Base-by-base conservation (phyloP, 495 filamentous ascomycete genomes). In the Tuber calosporum region DNA sequence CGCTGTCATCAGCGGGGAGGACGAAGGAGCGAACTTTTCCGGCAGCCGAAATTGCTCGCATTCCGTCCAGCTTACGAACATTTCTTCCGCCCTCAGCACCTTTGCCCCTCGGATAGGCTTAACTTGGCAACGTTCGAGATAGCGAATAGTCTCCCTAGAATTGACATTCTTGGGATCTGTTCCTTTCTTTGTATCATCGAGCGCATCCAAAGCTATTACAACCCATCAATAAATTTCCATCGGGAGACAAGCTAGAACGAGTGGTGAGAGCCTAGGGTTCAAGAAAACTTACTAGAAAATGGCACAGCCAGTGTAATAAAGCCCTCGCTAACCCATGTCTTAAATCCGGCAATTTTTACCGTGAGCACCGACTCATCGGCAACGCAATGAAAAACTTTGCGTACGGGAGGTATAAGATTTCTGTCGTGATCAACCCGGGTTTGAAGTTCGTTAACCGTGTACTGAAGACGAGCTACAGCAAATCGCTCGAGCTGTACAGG, bases 301-400 rank as follows among this genome's bases (percentile, higher is more conserved):
- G 90, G 90, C 70, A 92, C 88, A 73, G 89, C 86, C 40, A 92
- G 85, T 74, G 86, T 87, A 73, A 92, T 87, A 71, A 87, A 84
- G 11, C 88, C 88, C 72, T 89, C 86, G 66, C 85, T 84, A 42
- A 89, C 86, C 89, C 89, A 91, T 83, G 87, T 86, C 83, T 90
- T 88, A 73, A 92, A 88, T 79, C 87, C 87, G 77, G 87, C 89
- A 79, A 91, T 89, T 69, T 89, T 89, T 73, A 88, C 89, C 38
- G 89, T 87, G 77, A 92, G 81, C 42, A 89, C 90, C 70, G 88
- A 90, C 79, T 91, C 90, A 82, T 92, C 90, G 81, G 90, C 87
- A 79, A 91, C 88, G 84, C 90, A 92, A 84, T 90, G 89, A 82
- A 90, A 89, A 81, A 89, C 83, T 84, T 89, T 90, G 80, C 87